Percentiles rank a stretch among this genome's conserved stretches.
Evolutionary conservation across 306 rosid genomes (phyloP).

Genomic region (Psophocarpus tetragonolobus): DNA sequence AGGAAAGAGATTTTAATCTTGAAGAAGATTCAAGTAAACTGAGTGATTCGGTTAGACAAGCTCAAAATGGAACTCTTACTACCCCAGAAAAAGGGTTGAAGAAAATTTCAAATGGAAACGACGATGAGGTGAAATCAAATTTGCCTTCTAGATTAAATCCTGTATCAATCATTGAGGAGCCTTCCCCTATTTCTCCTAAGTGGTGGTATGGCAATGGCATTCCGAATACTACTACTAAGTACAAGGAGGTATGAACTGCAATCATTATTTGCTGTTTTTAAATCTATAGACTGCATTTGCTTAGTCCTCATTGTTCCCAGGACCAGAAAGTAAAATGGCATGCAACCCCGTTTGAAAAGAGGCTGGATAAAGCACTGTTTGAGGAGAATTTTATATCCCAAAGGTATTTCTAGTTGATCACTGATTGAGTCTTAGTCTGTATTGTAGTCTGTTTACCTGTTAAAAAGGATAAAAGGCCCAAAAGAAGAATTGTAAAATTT

Average conservation of each 20-base stretch:
- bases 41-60: conserved; percentile 48
- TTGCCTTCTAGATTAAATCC: not conserved
- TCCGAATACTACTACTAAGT: conserved; percentile 89
- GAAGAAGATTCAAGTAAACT: conserved; percentile 50
- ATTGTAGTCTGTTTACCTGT: not conserved
- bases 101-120: conserved; percentile 45
- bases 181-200: conserved; percentile 62
- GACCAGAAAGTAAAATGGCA: conserved; percentile 98
- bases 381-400: conserved; percentile 66
- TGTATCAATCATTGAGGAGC: not conserved
- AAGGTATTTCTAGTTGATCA: conserved; percentile 42
- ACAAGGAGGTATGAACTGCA: conserved; percentile 69
- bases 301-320: conserved; percentile 43
- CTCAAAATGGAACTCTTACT: conserved; percentile 49
- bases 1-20: conserved; percentile 49
- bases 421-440: too few species aligned
- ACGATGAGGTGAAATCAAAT: not conserved
- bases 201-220: conserved; percentile 89
- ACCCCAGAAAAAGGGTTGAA: conserved; percentile 36
- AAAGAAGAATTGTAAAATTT: not conserved
- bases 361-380: conserved; percentile 79
- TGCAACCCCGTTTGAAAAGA: conserved; percentile 91
- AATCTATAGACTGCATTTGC: conserved; percentile 16
- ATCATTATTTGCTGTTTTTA: not conserved
- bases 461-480: not conserved